Percentiles rank a stretch among this genome's conserved stretches.
phyloP scores from a whole-genome alignment of 257 asterid genomes.

The Solanum okadae region DNA sequence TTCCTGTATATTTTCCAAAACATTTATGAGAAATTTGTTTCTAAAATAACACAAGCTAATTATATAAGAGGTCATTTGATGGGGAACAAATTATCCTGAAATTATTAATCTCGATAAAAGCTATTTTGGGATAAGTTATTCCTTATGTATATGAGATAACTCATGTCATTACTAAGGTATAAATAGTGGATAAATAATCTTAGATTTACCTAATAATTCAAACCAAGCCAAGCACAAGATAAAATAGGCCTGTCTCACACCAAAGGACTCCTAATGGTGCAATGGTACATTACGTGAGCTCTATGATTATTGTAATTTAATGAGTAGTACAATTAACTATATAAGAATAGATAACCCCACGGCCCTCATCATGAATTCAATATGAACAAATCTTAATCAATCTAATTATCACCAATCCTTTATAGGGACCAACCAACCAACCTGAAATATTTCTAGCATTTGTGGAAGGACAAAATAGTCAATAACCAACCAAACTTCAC shows the following conservation, averaged over 20 bases:
- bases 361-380: background rate
- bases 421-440: background rate
- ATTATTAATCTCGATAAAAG: background rate
- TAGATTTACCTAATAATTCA: background rate
- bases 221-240: too few species aligned
- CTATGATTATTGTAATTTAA: background rate
- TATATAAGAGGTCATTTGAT: background rate
- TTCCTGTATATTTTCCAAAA: constrained; percentile 25
- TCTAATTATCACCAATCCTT: background rate
- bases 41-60: background rate
- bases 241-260: too few species aligned
- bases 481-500: background rate
- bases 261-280: too few species aligned
- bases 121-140: too few species aligned
- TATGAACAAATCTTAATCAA: background rate
- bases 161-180: too few species aligned
- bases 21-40: background rate
- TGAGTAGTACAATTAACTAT: background rate
- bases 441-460: background rate
- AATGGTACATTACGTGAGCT: background rate
- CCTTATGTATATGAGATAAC: background rate
- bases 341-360: background rate
- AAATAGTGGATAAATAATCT: background rate
- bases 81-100: background rate
- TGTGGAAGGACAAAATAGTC: background rate